phyloP scores from a whole-genome alignment of 306 rosid species.

The Pyrus pyrifolia region DNA sequence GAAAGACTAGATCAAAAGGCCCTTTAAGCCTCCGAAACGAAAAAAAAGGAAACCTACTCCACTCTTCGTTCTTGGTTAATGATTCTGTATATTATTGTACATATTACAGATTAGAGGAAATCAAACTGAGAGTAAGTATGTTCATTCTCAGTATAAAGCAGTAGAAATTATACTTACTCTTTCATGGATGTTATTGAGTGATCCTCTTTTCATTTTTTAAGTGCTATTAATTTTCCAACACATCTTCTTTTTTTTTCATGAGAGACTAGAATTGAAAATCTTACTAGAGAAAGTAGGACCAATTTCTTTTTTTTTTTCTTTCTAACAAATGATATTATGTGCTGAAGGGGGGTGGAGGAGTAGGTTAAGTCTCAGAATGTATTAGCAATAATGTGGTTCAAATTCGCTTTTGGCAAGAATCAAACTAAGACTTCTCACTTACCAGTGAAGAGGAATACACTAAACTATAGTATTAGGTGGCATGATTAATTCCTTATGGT shows the following conservation, averaged over 20 bases:
- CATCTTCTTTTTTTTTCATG: background rate
- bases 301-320: no score
- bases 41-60: background rate
- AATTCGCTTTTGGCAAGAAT: no score
- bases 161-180: constrained; percentile 9
- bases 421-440: no score
- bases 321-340: no score
- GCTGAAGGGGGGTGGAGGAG: no score
- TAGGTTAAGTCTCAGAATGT: no score
- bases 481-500: no score
- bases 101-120: constrained; percentile 23
- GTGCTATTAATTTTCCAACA: background rate
- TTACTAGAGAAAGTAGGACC: no score
- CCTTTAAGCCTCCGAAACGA: constrained; percentile 32
- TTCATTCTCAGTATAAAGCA: constrained; percentile 22
- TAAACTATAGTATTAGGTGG: no score
- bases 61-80: background rate
- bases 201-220: background rate
- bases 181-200: constrained; percentile 3
- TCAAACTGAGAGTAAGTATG: constrained; percentile 15
- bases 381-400: no score
- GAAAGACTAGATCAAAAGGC: constrained; percentile 98
- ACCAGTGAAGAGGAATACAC: no score
- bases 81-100: constrained; percentile 42
- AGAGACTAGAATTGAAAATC: background rate